Base-by-base conservation (phyloP, 331 rosid genomes). In the Spiraea crenata region DNA sequence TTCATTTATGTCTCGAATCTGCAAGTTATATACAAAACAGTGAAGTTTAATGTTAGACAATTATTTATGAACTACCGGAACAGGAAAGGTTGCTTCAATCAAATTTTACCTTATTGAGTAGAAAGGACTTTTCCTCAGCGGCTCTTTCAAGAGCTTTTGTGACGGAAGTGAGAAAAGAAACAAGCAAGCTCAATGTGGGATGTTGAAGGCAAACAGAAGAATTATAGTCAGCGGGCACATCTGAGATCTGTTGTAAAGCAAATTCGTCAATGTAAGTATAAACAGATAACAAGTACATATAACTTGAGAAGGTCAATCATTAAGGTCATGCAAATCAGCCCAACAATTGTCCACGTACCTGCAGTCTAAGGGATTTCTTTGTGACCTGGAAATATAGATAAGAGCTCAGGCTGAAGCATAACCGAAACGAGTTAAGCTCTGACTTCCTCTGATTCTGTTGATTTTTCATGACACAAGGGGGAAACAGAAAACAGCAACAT, bases 1-100 rank as follows among this genome's bases (percentile, higher is more conserved):
- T 80, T 93, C 97, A 82, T 89, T 93, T 71, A 93, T 83, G 83
- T 91, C 99, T 60, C 80, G 89, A 77, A 93, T 87, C 97, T 93
- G 87, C 66, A 72, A 74, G 62, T 31, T 55, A 4, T 37, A 41
- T 66, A 62, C 35, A 66, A 19, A 58, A 57, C 60, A 65, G 71
- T 25, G 48, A 42, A 46, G 57, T 35, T 77, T 13, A 25, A 57
- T 71, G 40, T 38, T 34, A 19, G 44, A 72, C 50, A 3, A 15
- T 16, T 57, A 10, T 16, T 2, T 31, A 69, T 16, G 70, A 39
- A 45, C 9, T 59, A 51, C 51, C 39, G 4, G 37, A 37, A 41
- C 25, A 63, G 60, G 1, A 71, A 11, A 55, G n/a, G 55, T 20
- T 9, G 71, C 44, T 41, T 10, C 40, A 38, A 63, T 59, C 65